Percentiles rank a stretch among this genome's conserved stretches.
These are phyloP conservation scores for Vigna nakashimae DNA, from an alignment of 306 rosid genomes.

Conservation along the genomic window DNA sequence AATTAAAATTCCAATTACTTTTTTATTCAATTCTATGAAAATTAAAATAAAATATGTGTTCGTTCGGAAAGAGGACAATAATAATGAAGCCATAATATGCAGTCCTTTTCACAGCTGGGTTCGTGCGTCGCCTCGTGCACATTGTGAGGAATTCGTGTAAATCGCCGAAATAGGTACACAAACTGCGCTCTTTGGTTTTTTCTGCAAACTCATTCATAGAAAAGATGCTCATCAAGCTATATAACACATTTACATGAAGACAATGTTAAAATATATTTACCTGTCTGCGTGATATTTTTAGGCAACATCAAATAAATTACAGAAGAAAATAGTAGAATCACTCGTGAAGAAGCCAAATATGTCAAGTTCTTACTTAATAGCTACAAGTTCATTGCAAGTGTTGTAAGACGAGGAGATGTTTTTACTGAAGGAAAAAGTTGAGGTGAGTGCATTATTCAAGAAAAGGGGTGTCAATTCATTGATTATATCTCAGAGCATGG, in stretches of 20 bases:
- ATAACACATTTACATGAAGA: background rate
- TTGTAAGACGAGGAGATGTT: slow-evolving; percentile 1
- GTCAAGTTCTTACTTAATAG: no score
- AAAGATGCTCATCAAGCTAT: slow-evolving; percentile 14
- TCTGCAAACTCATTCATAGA: background rate
- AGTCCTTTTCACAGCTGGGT: slow-evolving; percentile 52
- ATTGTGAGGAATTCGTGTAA: slow-evolving; percentile 38
- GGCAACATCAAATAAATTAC: no score
- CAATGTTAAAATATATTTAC: background rate
- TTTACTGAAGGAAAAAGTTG: background rate
- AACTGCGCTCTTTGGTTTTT: slow-evolving; percentile 30
- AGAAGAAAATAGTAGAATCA: no score
- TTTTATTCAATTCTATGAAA: background rate
- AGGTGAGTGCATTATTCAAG: background rate
- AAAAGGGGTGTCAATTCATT: slow-evolving; percentile 15
- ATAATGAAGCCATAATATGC: slow-evolving; percentile 34
- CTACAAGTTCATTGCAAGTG: background rate
- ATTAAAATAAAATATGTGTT: background rate
- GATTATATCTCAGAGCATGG: slow-evolving; percentile 14
- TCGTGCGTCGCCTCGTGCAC: slow-evolving; percentile 52
- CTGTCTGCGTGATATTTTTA: background rate
- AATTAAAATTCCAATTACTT: background rate
- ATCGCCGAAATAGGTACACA: slow-evolving; percentile 33
- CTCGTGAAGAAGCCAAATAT: background rate
- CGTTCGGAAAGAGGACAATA: slow-evolving; percentile 37